Base-by-base conservation (phyloP, 2,329 filamentous ascomycete species). In the Fusarium sp. region DNA sequence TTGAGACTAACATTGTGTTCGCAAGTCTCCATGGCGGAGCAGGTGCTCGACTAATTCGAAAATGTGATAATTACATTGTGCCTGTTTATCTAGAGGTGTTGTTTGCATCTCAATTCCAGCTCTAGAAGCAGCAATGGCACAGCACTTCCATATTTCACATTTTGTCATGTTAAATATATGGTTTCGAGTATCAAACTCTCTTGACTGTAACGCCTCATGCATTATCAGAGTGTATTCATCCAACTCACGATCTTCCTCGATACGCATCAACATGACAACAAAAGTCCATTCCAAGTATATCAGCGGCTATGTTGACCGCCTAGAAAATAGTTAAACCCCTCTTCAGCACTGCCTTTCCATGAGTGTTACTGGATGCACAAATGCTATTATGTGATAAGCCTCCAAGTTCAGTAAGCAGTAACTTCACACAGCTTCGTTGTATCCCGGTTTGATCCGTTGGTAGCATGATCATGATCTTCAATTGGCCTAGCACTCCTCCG, bases 21-120 rank as follows among this genome's bases (percentile, higher is more conserved):
- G n/a, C 10, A 35, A 72, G 70, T 72, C 11, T 70, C 70, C 11
- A 72, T 72, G 70, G 70, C 70, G 10, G 69, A 72, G 21, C 62
- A 72, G 42, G 70, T 72, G 13, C 64, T 72, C 15, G 58, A 59
- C 17, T 72, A 56, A 29, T 37, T n/a, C 15, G 18, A 8, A 33
- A 10, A 40, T 9, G 29, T 15, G 13, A 14, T 42, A 14, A n/a
- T 15, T 45, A 7, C 39, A 43, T n/a, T 36, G n/a, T 25, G 18
- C 20, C 15, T 36, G 35, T 29, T 18, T 37, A 42, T 21, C 7
- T 11, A 11, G 5, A 40, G 6, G 17, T 25, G 17, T 15, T n/a
- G 11, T 33, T 11, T 37, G 17, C 36, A 13, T 33, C 31, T 29
- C 3, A 13, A 40, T 21, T 20, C 35, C 20, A 15, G 25, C 25